Percentiles rank a stretch among this genome's conserved stretches.
These are phyloP conservation scores for Zasmidium angulare DNA, from an alignment of 2,329 filamentous ascomycete species.

Conservation along the genomic window DNA sequence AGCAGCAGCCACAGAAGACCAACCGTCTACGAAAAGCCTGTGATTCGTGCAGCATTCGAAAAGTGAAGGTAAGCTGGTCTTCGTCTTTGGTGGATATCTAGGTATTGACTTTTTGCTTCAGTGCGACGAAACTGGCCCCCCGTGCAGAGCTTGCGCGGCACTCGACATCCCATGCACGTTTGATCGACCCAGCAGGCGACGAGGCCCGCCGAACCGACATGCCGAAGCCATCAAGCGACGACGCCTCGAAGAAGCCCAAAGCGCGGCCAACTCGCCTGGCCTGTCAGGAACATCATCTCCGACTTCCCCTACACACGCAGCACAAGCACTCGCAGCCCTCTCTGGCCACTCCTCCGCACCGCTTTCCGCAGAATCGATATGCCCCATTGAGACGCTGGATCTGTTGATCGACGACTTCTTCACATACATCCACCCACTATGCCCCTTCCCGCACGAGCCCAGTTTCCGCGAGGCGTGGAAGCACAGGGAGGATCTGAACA, in stretches of 20 bases:
- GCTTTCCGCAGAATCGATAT: slow-evolving; percentile 66
- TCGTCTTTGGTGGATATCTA: neutral
- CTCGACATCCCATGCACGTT: slow-evolving; percentile 69
- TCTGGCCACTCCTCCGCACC: slow-evolving; percentile 45
- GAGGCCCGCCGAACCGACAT: slow-evolving; percentile 66
- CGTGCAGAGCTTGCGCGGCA: slow-evolving; percentile 63
- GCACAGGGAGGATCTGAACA: slow-evolving; percentile 64
- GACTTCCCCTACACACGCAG: slow-evolving; percentile 54
- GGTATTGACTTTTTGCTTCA: slow-evolving; percentile 31
- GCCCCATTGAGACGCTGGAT: slow-evolving; percentile 66
- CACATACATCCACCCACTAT: slow-evolving; percentile 75
- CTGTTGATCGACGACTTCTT: slow-evolving; percentile 79
- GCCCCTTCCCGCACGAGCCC: slow-evolving; percentile 76
- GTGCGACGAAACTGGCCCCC: slow-evolving; percentile 67
- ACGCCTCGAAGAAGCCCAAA: slow-evolving; percentile 44
- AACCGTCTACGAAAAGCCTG: slow-evolving; percentile 42
- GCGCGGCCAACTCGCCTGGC: slow-evolving; percentile 37
- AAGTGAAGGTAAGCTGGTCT: slow-evolving; percentile 37
- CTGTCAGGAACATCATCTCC: slow-evolving; percentile 45
- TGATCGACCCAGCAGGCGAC: slow-evolving; percentile 60
- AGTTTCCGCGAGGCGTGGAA: slow-evolving; percentile 70
- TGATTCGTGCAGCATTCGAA: slow-evolving; percentile 41
- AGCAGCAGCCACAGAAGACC: slow-evolving; percentile 33
- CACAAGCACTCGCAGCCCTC: slow-evolving; percentile 53
- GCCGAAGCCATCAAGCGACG: slow-evolving; percentile 66